Evolutionary conservation across 257 asterid genomes (phyloP).

Genomic region (Salvia rosmarinus): DNA sequence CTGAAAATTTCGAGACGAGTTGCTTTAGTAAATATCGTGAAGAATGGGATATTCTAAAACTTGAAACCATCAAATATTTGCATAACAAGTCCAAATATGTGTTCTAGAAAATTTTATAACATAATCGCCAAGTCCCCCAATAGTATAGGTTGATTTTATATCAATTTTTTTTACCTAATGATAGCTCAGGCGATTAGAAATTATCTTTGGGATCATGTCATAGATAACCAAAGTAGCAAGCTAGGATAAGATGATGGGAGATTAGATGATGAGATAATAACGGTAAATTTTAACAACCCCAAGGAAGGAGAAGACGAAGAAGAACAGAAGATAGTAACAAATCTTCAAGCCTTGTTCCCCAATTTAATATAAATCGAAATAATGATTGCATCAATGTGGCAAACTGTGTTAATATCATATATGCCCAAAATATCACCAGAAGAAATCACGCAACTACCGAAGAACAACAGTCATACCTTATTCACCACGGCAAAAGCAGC

Average conservation of each 20-base stretch:
- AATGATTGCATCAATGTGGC: not conserved
- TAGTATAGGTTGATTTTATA: not conserved
- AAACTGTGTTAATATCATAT: not conserved
- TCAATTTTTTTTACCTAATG: not conserved
- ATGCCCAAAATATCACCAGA: not conserved
- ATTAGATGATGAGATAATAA: too few species aligned
- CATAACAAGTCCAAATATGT: not conserved
- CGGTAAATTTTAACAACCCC: too few species aligned
- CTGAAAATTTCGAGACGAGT: conserved; percentile 42
- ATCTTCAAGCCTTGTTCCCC: not conserved
- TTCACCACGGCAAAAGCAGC: conserved; percentile 83
- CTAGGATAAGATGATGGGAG: not conserved
- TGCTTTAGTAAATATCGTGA: not conserved
- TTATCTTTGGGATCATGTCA: not conserved
- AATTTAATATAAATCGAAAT: conserved; percentile 11
- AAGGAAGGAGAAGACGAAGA: not conserved
- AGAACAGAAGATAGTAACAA: not conserved
- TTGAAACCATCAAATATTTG: not conserved
- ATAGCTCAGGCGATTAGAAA: not conserved
- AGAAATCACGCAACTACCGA: not conserved
- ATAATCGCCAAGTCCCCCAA: not conserved
- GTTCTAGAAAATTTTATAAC: not conserved
- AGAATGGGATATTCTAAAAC: not conserved
- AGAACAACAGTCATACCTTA: conserved; percentile 47
- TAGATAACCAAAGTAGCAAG: not conserved